Evolutionary conservation across 1,284 basidiomycete genomes (phyloP), one percentile per base, ranked within the genome.

Genomic region (Earliella scabrosa): DNA sequence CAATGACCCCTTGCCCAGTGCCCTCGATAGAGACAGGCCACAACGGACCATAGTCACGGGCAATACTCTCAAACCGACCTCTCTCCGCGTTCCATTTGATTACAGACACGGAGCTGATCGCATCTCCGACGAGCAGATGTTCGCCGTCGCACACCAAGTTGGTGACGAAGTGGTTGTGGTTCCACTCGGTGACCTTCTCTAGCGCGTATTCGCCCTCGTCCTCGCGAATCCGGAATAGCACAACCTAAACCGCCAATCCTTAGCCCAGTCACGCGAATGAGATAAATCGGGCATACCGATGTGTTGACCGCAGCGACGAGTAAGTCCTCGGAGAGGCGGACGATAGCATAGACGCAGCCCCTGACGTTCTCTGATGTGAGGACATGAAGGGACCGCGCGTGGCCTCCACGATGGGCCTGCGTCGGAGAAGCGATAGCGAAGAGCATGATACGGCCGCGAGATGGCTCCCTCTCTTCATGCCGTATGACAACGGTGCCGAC

Each of bases 121-220:
- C 87, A 67, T 98, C 95, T 20, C 92, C 92, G 13, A 89, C 81
- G 16, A 82, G 82, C 49, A 86, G 72, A 58, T 67, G 80, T 64
- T 87, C 73, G 2, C 74, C 78, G 46, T 77, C 78, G 6, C 79
- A 75, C 1, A 79, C 81, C 45, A 88, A 70, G 59, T 77, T 88
- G n/a, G 80, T 84, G 10, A 94, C 83, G 51, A 92, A 66, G 71
- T 95, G 95, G 54, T 89, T 92, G 65, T 92, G 90, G 59, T 90
- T 85, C 85, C 91, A 94, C 34, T 81, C 76, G 0, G 82, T 73
- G 9, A 84, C 64, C 45, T 79, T 75, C 35, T 74, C 65, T 18
- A 92, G 68, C 1, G 65, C 50, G 16, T 34, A 31, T 24, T 54
- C 57, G 2, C 46, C 53, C 2, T 50, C 48, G 20, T 26, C 38